phyloP scores from a whole-genome alignment of 129 eudicot species.

The Scalesia atractyloides region DNA sequence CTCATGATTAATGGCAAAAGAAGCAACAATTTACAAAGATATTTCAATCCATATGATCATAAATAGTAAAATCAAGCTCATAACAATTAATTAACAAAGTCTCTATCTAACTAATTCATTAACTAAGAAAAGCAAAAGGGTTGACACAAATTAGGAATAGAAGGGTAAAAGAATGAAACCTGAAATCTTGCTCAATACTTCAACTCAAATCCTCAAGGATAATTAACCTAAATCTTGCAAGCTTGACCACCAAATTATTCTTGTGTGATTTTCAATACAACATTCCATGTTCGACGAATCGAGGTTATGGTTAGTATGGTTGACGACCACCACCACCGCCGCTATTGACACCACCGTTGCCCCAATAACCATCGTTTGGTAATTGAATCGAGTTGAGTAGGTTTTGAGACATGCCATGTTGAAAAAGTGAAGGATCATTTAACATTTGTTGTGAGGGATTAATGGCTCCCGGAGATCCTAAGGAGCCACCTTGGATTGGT shows the following conservation, averaged over 20 bases:
- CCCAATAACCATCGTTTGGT: conserved; percentile 59
- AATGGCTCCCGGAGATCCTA: conserved; percentile 59
- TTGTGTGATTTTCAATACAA: background rate
- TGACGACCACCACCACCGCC: conserved; percentile 37
- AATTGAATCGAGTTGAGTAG: conserved; percentile 58
- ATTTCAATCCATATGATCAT: conserved; percentile 22
- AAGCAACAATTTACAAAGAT: conserved; percentile 39
- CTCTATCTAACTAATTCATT: conserved; percentile 21
- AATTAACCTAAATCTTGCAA: conserved; percentile 30
- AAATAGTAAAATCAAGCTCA: conserved; percentile 13
- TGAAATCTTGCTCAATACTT: conserved; percentile 38
- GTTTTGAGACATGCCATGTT: conserved; percentile 52
- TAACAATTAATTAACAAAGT: conserved; percentile 19
- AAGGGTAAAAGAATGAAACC: conserved; percentile 42
- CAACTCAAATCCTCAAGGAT: conserved; percentile 26
- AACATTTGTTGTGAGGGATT: conserved; percentile 37
- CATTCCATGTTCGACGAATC: conserved; percentile 5
- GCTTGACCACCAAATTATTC: conserved; percentile 11
- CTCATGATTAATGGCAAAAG: conserved; percentile 17
- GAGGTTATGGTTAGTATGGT: conserved; percentile 35
- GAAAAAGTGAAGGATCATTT: conserved; percentile 51
- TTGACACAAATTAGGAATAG: conserved; percentile 4
- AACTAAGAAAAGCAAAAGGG: conserved; percentile 17
- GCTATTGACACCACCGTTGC: background rate
- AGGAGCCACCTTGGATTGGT: conserved; percentile 53